Evolutionary conservation across 441 rosid species (phyloP).

Genomic region (Syzygium syzygioides): DNA sequence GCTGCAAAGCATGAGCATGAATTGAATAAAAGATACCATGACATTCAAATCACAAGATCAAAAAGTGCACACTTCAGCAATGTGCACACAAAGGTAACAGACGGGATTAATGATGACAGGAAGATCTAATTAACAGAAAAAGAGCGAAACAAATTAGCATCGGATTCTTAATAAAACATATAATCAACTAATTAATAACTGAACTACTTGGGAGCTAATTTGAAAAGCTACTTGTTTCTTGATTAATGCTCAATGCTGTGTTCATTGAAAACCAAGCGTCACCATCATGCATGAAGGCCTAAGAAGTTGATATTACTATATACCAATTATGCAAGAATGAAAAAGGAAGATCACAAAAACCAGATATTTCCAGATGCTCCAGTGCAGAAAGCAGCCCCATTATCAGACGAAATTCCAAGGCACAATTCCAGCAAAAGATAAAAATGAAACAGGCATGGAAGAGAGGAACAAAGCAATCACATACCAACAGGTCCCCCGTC

Average conservation of each 20-base stretch:
- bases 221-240: not conserved
- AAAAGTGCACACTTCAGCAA: not conserved
- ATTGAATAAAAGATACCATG: not conserved
- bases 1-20: conserved; percentile 35
- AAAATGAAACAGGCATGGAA: not conserved
- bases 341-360: not conserved
- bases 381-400: not conserved
- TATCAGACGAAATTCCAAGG: not conserved
- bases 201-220: not conserved
- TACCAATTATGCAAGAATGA: not conserved
- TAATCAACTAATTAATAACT: not conserved
- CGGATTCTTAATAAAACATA: not conserved
- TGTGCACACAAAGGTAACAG: not conserved
- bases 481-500: not conserved
- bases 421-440: not conserved
- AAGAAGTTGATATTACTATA: not conserved
- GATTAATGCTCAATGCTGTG: not conserved
- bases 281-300: not conserved
- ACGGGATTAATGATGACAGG: not conserved
- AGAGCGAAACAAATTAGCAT: not conserved
- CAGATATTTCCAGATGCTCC: not conserved
- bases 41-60: not conserved
- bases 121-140: not conserved
- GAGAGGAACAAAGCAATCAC: not conserved
- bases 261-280: not conserved